Conservation (phyloP, 2,329 filamentous ascomycete genomes). For the Plectosphaerella plurivora region DNA sequence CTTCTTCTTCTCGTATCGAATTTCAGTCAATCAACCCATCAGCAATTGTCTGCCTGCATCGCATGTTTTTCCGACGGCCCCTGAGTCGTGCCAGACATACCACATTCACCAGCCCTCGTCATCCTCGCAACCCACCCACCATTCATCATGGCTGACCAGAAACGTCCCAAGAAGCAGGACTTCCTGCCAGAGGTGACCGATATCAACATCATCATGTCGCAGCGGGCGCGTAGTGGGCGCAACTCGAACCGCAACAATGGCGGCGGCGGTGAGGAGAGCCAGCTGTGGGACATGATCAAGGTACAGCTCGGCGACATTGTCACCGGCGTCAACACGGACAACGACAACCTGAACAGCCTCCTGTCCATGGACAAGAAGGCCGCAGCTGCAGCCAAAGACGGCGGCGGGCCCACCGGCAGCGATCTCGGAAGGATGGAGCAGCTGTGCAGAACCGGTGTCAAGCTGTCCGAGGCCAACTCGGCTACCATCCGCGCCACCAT, state of each 20-base stretch:
- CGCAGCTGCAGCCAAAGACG: conserved; percentile 31
- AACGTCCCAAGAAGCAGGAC: too few species aligned
- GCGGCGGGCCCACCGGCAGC: conserved; percentile 16
- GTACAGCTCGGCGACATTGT: conserved; percentile 33
- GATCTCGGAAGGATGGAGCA: conserved; percentile 38
- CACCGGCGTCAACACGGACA: conserved; percentile 34
- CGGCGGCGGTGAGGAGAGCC: conserved; percentile 36
- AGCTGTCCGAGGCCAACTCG: conserved; percentile 32
- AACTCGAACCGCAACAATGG: conserved; percentile 39
- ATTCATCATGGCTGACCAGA: too few species aligned
- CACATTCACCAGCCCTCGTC: too few species aligned
- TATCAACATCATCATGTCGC: conserved; percentile 28
- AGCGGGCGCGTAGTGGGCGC: conserved; percentile 39
- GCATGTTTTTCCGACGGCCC: too few species aligned
- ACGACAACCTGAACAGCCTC: conserved; percentile 33
- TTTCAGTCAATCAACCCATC: too few species aligned
- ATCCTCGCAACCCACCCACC: too few species aligned
- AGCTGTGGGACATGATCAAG: conserved; percentile 38
- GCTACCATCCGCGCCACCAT: conserved; percentile 28
- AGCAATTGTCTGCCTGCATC: too few species aligned
- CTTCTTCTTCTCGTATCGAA: too few species aligned
- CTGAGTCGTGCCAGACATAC: too few species aligned
- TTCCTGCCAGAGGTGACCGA: neutral
- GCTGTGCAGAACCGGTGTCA: conserved; percentile 36
- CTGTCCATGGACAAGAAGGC: conserved; percentile 35